Conservation (phyloP, 192 early-diverging fungal species). For the Gonapodya prolifera region DNA sequence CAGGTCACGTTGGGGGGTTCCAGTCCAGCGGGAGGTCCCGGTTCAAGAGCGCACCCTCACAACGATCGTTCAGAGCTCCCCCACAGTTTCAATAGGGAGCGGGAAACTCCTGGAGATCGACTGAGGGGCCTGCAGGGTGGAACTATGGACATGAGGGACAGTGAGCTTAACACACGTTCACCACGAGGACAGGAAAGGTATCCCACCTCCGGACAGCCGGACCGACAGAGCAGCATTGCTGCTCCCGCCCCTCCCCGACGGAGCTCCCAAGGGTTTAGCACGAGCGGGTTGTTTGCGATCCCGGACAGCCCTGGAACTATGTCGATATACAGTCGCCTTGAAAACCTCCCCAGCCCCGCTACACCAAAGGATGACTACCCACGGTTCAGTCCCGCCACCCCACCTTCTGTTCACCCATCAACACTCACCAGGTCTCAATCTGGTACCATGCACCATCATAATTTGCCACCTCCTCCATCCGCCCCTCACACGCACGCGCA, state of each 20-base stretch:
- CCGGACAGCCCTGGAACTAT: background rate
- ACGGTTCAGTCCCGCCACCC: background rate
- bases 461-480: background rate
- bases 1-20: background rate
- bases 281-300: background rate
- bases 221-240: too few species aligned
- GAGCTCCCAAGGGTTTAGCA: background rate
- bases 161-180: too few species aligned
- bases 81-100: background rate
- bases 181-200: too few species aligned
- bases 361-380: background rate
- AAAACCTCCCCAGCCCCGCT: background rate
- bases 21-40: background rate
- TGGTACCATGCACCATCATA: background rate
- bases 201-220: too few species aligned
- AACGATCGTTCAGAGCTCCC: background rate
- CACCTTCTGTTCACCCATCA: background rate
- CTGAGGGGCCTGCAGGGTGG: background rate
- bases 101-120: background rate
- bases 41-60: background rate
- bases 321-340: background rate
- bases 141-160: too few species aligned
- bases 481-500: background rate
- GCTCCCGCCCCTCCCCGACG: too few species aligned
- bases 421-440: background rate